Base-by-base conservation (phyloP, 208 protist genomes). In the Cochliopodium minus region DNA sequence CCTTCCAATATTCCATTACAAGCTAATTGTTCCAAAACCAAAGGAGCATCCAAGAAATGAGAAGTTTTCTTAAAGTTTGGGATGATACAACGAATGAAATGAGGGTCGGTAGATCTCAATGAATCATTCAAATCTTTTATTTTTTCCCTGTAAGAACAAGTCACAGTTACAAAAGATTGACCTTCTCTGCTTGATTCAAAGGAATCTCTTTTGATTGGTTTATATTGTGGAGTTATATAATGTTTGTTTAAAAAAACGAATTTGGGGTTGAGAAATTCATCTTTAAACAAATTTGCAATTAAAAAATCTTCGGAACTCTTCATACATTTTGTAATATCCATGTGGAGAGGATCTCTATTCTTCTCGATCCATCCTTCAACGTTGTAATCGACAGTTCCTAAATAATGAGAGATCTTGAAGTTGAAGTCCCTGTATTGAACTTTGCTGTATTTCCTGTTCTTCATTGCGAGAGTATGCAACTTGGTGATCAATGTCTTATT, bases 281-380 rank as follows among this genome's bases (percentile, higher is more conserved):
- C n/a, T n/a, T n/a, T n/a, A n/a, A n/a, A n/a, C n/a, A n/a, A n/a
- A n/a, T n/a, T n/a, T n/a, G n/a, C n/a, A n/a, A n/a, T n/a, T n/a
- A n/a, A n/a, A n/a, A n/a, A n/a, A n/a, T n/a, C n/a, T n/a, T n/a
- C n/a, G n/a, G n/a, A n/a, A n/a, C n/a, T n/a, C n/a, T n/a, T n/a
- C 42, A 47, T 47, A 9, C 23, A 17, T n/a, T 47, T 28, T 29
- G 25, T 47, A 47, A n/a, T 29, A 47, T 47, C 22, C 25, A 29
- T n/a, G 15, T 47, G 25, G 2, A 83, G 35, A 11, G 76, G 72
- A 61, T 83, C 77, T n/a, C 64, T 77, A 42, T 83, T 83, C 43
- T 81, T 84, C n/a, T 78, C 65, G n/a, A 78, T 34, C 57, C 79
- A 84, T 34, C 65, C 73, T n/a, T 38, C 28, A 15, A 56, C 66